Evolutionary conservation across 2,329 filamentous ascomycete species (phyloP), one percentile per base, ranked within the genome.

Genomic region (Penicillium expansum): DNA sequence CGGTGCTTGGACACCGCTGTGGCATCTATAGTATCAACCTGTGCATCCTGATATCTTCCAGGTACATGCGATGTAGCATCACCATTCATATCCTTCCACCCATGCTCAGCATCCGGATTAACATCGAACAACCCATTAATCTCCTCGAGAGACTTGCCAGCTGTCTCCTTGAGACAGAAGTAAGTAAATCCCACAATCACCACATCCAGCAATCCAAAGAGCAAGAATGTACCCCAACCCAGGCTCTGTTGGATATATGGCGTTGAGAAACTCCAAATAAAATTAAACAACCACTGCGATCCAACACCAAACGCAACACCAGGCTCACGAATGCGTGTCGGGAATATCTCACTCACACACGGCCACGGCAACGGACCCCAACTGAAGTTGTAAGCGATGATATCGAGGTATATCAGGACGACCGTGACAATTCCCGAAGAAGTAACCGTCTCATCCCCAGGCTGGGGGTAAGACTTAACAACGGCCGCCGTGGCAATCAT

Each of bases 161-260:
- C 79, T 16, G 83, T 81, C 72, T 86, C 83, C 4, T 82, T 82
- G 5, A 83, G 72, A 18, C 78, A 79, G 64, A 81, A 81, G 57
- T 74, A 82, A 0, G 81, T 79, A 76, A 83, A 86, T 1, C 76
- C 48, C 2, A 79, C 69, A 33, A 79, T 80, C 4, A 77, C 14
- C 4, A 79, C 60, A 60, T 80, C 80, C 11, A 80, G 74, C 18
- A 71, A 58, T 4, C 74, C 76, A 59, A 79, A 73, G 57, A 78
- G 60, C 60, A 76, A 37, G 73, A 83, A 50, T 69, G 76, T 73
- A 71, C 79, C 65, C 79, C 82, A 62, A 69, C 78, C 71, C 7
- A 83, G 73, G 16, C 78, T 77, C 0, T 69, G 66, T 32, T 82
- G 74, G 10, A 80, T 74, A 50, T 74, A 75, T 2, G 74, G 74